A percentile compares a stretch with the other conserved stretches of the same genome.
These are phyloP conservation scores for Microcera coccophila DNA, from an alignment of 2,329 filamentous ascomycete species.

Conservation along the genomic window DNA sequence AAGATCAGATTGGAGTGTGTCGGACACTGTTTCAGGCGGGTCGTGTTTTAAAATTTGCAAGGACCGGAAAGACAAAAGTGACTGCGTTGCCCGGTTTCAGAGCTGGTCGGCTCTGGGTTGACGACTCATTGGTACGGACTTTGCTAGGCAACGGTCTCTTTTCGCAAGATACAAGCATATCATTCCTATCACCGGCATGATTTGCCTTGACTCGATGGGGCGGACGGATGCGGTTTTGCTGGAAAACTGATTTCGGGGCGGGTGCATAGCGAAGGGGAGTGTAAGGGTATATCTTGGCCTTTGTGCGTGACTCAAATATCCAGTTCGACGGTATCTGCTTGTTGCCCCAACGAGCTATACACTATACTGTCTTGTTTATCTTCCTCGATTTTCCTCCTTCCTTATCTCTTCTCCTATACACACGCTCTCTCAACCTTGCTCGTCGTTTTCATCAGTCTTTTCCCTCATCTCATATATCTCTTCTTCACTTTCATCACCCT, in stretches of 20 bases:
- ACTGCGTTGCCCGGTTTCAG: constrained; percentile 30
- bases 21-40: constrained; percentile 36
- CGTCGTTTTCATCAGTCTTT: constrained; percentile 9
- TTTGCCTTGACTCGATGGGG: constrained; percentile 14
- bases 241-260: constrained; percentile 39
- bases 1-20: constrained; percentile 38
- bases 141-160: constrained; percentile 29
- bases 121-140: constrained; percentile 29
- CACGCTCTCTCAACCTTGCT: constrained; percentile 5
- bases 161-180: constrained; percentile 26
- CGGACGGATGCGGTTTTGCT: constrained; percentile 36
- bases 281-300: constrained; percentile 39
- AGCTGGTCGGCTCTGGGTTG: constrained; percentile 32
- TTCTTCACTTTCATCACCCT: constrained; percentile 8
- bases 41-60: constrained; percentile 33
- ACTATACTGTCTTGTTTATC: constrained; percentile 1
- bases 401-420: constrained; percentile 13
- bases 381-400: constrained; percentile 15
- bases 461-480: constrained; percentile 11
- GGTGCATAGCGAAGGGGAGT: constrained; percentile 45
- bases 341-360: constrained; percentile 22
- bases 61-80: constrained; percentile 42
- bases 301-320: constrained; percentile 34
- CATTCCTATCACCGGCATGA: background rate
- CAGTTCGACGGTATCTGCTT: constrained; percentile 28